phyloP scores from a whole-genome alignment of 306 rosid genomes.

The Vachellia collinsii region DNA sequence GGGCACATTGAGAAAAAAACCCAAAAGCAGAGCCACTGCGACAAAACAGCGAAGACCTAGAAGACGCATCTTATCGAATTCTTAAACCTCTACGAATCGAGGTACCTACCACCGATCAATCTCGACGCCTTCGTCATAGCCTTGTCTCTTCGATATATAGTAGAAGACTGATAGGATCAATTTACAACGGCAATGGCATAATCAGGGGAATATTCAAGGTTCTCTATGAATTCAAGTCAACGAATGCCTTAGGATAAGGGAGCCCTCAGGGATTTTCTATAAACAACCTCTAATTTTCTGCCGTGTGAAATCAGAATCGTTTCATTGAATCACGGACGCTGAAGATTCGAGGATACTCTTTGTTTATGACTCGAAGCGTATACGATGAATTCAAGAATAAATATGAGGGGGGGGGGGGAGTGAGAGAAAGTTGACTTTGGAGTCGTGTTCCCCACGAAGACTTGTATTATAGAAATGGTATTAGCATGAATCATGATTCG shows the following conservation, averaged over 20 bases:
- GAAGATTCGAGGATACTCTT: not conserved
- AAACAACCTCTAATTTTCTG: not conserved
- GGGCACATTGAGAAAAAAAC: constrained; percentile 42
- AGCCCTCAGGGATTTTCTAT: not conserved
- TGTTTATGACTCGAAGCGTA: not conserved
- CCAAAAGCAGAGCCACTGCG: constrained; percentile 25
- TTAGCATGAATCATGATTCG: not conserved
- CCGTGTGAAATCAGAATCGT: constrained; percentile 12
- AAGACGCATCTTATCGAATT: constrained; percentile 41
- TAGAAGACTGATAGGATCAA: not conserved
- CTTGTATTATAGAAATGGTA: not conserved
- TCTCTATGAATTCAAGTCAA: not conserved
- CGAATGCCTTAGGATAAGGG: not conserved
- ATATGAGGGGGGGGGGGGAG: not conserved
- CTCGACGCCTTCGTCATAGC: not conserved
- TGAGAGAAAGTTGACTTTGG: not conserved
- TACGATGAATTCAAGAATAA: not conserved
- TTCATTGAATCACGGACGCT: not conserved
- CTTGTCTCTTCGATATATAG: not conserved
- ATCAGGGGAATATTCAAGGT: constrained; percentile 20
- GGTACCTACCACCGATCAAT: not conserved
- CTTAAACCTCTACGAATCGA: not conserved
- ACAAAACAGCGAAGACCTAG: constrained; percentile 34
- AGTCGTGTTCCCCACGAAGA: not conserved
- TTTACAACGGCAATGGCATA: not conserved